phyloP scores from a whole-genome alignment of 164 flowering plant species.

The Buxus sempervirens region DNA sequence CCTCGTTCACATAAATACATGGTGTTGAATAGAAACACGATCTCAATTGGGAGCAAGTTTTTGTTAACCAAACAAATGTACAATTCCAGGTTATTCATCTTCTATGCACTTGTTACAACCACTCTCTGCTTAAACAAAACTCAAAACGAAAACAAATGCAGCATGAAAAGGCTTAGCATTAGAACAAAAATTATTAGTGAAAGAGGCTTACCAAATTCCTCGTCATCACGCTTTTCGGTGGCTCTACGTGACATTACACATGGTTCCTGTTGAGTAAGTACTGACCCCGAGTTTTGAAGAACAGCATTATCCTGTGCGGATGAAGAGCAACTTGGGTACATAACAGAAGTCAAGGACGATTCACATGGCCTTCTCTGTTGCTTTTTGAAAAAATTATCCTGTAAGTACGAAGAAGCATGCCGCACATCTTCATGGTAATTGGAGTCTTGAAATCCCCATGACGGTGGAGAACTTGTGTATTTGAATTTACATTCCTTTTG shows the following conservation, averaged over 20 bases:
- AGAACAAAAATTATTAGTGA: slow-evolving; percentile 50
- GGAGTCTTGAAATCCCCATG: slow-evolving; percentile 56
- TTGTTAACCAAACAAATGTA: too few species aligned
- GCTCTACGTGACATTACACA: slow-evolving; percentile 33
- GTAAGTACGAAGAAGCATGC: slow-evolving; percentile 41
- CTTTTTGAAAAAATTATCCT: slow-evolving; percentile 32
- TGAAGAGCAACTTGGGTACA: slow-evolving; percentile 29
- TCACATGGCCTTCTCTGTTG: slow-evolving; percentile 50
- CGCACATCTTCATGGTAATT: slow-evolving; percentile 41
- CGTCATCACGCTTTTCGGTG: slow-evolving; percentile 37
- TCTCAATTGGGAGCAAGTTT: too few species aligned
- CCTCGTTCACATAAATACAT: too few species aligned
- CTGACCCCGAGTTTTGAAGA: slow-evolving; percentile 35
- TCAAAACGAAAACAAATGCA: too few species aligned
- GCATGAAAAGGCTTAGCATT: slow-evolving; percentile 26
- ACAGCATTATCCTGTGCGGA: slow-evolving; percentile 32
- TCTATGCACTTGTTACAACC: too few species aligned
- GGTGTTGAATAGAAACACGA: too few species aligned
- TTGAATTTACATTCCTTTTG: slow-evolving; percentile 43
- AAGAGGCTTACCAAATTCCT: slow-evolving; percentile 34
- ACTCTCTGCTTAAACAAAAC: too few species aligned
- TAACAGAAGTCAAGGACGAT: slow-evolving; percentile 29
- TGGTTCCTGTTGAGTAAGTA: slow-evolving; percentile 30
- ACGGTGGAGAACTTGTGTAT: slow-evolving; percentile 35
- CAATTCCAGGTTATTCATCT: too few species aligned